Evolutionary conservation across 2,329 filamentous ascomycete genomes (phyloP).

Genomic region (Diaporthe ilicicola): DNA sequence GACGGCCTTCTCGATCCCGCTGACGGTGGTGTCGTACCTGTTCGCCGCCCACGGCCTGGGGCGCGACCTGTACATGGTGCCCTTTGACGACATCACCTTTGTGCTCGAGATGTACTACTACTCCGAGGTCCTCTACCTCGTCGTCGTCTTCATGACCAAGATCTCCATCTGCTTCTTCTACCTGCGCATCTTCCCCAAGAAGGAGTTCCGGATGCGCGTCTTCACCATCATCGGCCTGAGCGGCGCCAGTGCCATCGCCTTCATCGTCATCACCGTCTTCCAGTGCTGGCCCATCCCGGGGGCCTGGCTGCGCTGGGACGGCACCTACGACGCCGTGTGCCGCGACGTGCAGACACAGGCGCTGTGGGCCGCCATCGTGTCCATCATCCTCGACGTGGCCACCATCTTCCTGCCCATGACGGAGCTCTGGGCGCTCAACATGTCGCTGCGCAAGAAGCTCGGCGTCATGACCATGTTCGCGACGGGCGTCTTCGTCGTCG

Average conservation of each 20-base stretch:
- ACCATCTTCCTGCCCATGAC: constrained; percentile 50
- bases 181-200: constrained; percentile 23
- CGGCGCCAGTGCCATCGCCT: neutral
- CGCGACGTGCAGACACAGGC: neutral
- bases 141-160: constrained; percentile 17
- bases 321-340: neutral
- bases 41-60: constrained; percentile 14
- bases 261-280: neutral
- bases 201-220: neutral
- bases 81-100: constrained; percentile 12
- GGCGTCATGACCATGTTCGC: constrained; percentile 48
- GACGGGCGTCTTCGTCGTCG: constrained; percentile 6
- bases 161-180: constrained; percentile 23
- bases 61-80: neutral
- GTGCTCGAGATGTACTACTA: constrained; percentile 22
- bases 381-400: constrained; percentile 50
- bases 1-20: constrained; percentile 8
- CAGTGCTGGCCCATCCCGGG: constrained; percentile 11
- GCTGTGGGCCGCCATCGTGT: constrained; percentile 47
- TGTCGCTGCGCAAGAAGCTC: constrained; percentile 51
- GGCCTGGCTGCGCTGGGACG: constrained; percentile 18
- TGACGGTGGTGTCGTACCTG: constrained; percentile 13
- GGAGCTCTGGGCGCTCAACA: constrained; percentile 48
- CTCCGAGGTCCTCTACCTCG: neutral
- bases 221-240: neutral